phyloP scores from a whole-genome alignment of 2,329 filamentous ascomycete genomes.

The Ophiostoma ips region DNA sequence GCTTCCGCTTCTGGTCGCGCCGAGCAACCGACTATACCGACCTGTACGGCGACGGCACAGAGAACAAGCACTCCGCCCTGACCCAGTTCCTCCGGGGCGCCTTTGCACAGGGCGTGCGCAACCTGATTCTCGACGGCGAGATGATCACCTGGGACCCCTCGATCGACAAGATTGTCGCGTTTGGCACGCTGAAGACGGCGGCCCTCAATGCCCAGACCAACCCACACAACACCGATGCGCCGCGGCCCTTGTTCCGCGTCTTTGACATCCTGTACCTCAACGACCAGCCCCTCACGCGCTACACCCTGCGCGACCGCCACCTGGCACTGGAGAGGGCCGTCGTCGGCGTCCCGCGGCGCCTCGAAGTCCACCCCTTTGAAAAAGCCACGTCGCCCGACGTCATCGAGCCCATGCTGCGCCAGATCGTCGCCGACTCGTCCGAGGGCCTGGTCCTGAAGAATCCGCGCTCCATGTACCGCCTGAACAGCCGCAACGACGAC shows the following conservation, averaged over 20 bases:
- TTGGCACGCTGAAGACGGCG: constrained; percentile 87
- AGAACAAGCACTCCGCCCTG: constrained; percentile 61
- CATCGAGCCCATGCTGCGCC: constrained; percentile 66
- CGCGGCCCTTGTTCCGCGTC: constrained; percentile 66
- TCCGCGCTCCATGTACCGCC: constrained; percentile 67
- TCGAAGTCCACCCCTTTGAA: constrained; percentile 69
- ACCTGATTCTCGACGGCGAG: constrained; percentile 86
- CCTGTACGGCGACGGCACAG: constrained; percentile 67
- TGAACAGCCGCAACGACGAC: constrained; percentile 85
- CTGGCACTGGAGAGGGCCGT: constrained; percentile 62
- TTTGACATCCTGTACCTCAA: constrained; percentile 92
- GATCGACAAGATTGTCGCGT: constrained; percentile 70
- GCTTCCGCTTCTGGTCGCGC: constrained; percentile 83
- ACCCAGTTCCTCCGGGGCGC: constrained; percentile 67
- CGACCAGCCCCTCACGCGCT: constrained; percentile 61
- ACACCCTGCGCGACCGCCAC: constrained; percentile 68
- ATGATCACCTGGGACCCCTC: constrained; percentile 98
- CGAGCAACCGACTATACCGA: constrained; percentile 96
- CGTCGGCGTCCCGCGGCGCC: constrained; percentile 52
- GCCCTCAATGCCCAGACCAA: constrained; percentile 69
- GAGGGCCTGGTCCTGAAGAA: constrained; percentile 93
- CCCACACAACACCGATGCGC: constrained; percentile 46
- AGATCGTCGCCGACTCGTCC: constrained; percentile 72
- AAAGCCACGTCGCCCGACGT: constrained; percentile 52
- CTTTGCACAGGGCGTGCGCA: constrained; percentile 65